Percentiles rank a stretch among this genome's conserved stretches.
These are phyloP conservation scores for Cercophora scortea DNA, from an alignment of 495 filamentous ascomycete genomes.

Conservation along the genomic window DNA sequence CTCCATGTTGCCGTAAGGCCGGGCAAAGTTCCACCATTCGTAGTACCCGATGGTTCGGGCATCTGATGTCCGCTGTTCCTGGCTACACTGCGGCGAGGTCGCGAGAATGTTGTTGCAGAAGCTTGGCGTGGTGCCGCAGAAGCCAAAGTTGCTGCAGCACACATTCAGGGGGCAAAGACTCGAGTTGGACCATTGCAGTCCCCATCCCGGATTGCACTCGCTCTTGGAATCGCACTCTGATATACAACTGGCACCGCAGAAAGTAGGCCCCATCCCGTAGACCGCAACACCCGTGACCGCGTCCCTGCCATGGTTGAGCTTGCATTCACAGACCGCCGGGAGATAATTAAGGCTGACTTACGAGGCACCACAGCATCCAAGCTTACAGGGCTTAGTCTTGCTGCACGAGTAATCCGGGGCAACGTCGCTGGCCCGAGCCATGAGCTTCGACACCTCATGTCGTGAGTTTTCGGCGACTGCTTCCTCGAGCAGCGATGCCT, in stretches of 20 bases:
- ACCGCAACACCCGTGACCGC: too few species aligned
- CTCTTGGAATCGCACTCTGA: slow-evolving; percentile 15
- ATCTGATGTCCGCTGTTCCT: background rate
- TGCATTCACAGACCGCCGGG: too few species aligned
- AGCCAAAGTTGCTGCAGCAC: slow-evolving; percentile 18
- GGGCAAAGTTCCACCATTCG: background rate
- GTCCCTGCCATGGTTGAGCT: too few species aligned
- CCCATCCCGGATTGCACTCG: too few species aligned
- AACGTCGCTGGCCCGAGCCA: too few species aligned
- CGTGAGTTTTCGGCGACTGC: too few species aligned
- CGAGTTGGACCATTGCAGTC: slow-evolving; percentile 5
- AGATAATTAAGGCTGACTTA: too few species aligned
- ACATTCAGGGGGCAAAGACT: slow-evolving; percentile 14
- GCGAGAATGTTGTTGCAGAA: slow-evolving; percentile 7
- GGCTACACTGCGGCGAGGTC: background rate
- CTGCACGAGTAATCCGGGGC: too few species aligned
- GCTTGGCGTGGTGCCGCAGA: slow-evolving; percentile 15
- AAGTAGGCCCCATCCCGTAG: slow-evolving; percentile 10
- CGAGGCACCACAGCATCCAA: too few species aligned
- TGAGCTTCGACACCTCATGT: too few species aligned
- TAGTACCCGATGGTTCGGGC: slow-evolving; percentile 7
- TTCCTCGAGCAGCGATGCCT: too few species aligned
- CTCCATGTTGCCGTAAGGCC: background rate
- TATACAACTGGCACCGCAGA: slow-evolving; percentile 10
- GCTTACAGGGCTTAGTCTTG: too few species aligned